Evolutionary conservation across 2,329 filamentous ascomycete species (phyloP), one percentile per base, ranked within the genome.

Genomic region (Ilyonectria robusta): DNA sequence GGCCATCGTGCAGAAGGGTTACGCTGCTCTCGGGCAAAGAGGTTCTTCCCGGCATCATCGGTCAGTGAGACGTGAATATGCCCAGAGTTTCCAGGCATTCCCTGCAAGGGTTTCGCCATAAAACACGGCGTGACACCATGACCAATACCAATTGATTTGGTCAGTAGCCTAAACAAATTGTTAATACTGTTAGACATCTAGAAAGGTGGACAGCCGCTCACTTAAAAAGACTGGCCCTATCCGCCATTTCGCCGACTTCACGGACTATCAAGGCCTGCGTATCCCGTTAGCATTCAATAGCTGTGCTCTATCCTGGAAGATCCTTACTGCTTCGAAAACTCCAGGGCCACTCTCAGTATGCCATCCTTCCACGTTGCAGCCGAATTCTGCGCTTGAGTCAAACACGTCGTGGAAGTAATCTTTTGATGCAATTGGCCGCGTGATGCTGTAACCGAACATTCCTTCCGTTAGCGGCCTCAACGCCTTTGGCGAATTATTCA

Each of bases 151-250:
- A 64, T 53, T 1, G 61, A 64, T 21, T 64, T 64, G 5, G 61
- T 59, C 17, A 64, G 37, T 21, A 64, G 8, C 23, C 61, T 64
- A 26, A 26, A 11, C 23, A 92, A 92, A 19, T 3, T 21, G 50
- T 53, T 17, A 54, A 33, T 19, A 15, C 15, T 2, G 13, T 21
- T 13, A 6, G 8, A 23, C 31, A 11, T 19, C 2, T 11, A 35
- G 23, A 35, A 17, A 15, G 7, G 29, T 51, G 6, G 2, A 10
- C n/a, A 5, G n/a, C 7, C 19, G 11, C 90, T 75, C 96, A 93
- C 87, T 98, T 98, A 89, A 98, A 98, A 40, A 98, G 84, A 48
- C 91, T 91, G 42, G 94, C 94, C 73, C 92, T 91, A 80, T 98
- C 95, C 2, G 95, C 95, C 93, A 97, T 97, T 71, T 92, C 87